Evolutionary conservation across 805 yeast genomes (phyloP).

Genomic region (Ogataea thermomethanolica): DNA sequence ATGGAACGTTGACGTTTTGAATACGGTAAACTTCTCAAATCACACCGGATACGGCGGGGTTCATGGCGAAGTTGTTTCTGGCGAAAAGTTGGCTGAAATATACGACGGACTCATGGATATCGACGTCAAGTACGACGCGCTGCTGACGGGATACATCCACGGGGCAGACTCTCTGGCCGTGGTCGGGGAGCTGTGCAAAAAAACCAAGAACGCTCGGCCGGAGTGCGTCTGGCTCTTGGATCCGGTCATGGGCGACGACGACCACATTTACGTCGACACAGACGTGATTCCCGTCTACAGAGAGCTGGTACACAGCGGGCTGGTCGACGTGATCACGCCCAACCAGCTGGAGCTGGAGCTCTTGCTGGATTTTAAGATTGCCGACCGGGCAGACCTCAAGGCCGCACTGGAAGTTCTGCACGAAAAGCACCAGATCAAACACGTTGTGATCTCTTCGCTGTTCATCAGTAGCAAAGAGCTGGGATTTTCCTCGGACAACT

Average conservation of each 20-base stretch:
- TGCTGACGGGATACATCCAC: constrained; percentile 69
- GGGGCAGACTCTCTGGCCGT: constrained; percentile 46
- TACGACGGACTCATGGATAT: constrained; percentile 37
- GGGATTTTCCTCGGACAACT: constrained; percentile 15
- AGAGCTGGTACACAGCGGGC: constrained; percentile 39
- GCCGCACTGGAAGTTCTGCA: constrained; percentile 51
- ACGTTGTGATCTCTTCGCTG: constrained; percentile 68
- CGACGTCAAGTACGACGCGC: constrained; percentile 44
- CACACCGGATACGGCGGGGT: constrained; percentile 69
- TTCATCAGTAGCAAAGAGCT: constrained; percentile 19
- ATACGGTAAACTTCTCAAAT: constrained; percentile 64
- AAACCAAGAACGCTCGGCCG: constrained; percentile 35
- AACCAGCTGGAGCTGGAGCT: constrained; percentile 87
- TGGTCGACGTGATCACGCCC: constrained; percentile 78
- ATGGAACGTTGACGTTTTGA: constrained; percentile 66
- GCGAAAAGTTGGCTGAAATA: constrained; percentile 37
- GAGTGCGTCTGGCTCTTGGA: constrained; percentile 56
- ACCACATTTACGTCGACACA: constrained; percentile 58
- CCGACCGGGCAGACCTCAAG: constrained; percentile 36
- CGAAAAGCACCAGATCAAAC: constrained; percentile 42
- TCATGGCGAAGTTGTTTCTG: constrained; percentile 43
- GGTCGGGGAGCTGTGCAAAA: constrained; percentile 36
- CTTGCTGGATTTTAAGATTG: constrained; percentile 42
- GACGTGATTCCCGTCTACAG: constrained; percentile 59
- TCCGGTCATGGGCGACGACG: constrained; percentile 82